A percentile compares a stretch with the other conserved stretches of the same genome.
These are phyloP conservation scores for Phytopythium kandeliae DNA, from an alignment of 352 stramenopile species.

Conservation along the genomic window DNA sequence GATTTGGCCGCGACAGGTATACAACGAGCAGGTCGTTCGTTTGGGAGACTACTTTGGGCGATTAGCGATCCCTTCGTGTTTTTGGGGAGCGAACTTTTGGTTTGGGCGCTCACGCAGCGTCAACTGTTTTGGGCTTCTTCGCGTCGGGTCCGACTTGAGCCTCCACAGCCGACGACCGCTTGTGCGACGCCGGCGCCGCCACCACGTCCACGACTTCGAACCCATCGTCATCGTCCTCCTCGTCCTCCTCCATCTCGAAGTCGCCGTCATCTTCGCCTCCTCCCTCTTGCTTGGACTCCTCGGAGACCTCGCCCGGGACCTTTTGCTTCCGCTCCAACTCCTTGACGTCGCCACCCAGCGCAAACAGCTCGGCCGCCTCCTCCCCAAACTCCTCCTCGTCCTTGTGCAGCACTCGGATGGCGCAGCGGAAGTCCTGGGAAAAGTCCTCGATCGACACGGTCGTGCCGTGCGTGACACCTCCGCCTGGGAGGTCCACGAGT, in stretches of 20 bases:
- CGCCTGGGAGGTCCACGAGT: conserved; percentile 83
- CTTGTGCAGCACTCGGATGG: conserved; percentile 72
- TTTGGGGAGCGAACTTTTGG: too few species aligned
- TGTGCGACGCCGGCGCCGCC: conserved; percentile 10
- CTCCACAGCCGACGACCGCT: conserved; percentile 11
- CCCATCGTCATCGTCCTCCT: conserved; percentile 16
- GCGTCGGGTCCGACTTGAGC: conserved; percentile 3
- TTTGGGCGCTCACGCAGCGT: background rate
- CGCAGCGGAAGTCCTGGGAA: conserved; percentile 90
- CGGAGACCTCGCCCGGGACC: conserved; percentile 27
- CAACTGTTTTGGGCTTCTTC: conserved; percentile 24
- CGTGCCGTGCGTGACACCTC: conserved; percentile 90
- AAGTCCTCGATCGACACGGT: conserved; percentile 95
- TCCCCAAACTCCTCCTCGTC: conserved; percentile 61
- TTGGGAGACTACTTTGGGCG: too few species aligned
- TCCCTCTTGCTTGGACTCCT: conserved; percentile 5
- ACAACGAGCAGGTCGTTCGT: background rate
- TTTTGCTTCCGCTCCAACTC: conserved; percentile 27
- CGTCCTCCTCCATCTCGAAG: conserved; percentile 8
- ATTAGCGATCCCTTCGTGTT: too few species aligned
- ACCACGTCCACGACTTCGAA: conserved; percentile 19
- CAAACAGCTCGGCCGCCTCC: conserved; percentile 67
- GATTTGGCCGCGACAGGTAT: background rate
- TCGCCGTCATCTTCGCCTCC: conserved; percentile 9
- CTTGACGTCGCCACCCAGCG: conserved; percentile 60